A percentile compares a stretch with the other conserved stretches of the same genome.
phyloP scores from a whole-genome alignment of 345 rosid species.

The Cochlearia excelsa region DNA sequence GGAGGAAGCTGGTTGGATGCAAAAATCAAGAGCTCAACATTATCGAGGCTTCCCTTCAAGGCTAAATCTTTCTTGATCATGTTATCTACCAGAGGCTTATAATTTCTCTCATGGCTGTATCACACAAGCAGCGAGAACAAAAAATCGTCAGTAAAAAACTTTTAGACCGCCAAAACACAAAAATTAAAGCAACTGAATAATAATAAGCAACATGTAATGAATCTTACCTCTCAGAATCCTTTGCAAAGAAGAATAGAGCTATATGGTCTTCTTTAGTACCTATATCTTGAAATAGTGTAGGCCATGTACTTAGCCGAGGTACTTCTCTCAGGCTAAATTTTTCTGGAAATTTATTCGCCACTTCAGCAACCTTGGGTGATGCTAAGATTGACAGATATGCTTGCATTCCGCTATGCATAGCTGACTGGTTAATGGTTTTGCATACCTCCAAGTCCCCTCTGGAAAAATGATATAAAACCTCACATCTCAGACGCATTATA shows the following conservation, averaged over 20 bases:
- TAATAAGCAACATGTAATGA: not conserved
- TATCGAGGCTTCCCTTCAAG: constrained; percentile 68
- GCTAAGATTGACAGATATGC: constrained; percentile 74
- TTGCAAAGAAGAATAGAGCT: constrained; percentile 95
- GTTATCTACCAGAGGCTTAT: constrained; percentile 71
- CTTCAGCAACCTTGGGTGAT: constrained; percentile 69
- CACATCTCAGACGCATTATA: not conserved
- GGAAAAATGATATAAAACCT: constrained; percentile 30
- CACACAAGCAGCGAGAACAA: constrained; percentile 20
- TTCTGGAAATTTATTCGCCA: constrained; percentile 53
- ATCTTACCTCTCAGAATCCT: constrained; percentile 72
- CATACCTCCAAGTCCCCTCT: constrained; percentile 80
- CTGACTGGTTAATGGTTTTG: constrained; percentile 46
- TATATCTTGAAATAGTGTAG: constrained; percentile 61
- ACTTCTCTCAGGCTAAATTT: constrained; percentile 68
- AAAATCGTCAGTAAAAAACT: constrained; percentile 1
- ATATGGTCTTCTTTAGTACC: constrained; percentile 82
- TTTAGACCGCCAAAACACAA: constrained; percentile 2
- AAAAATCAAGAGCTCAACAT: constrained; percentile 76
- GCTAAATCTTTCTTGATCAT: constrained; percentile 86
- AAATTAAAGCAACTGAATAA: constrained; percentile 3
- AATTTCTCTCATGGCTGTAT: constrained; percentile 72
- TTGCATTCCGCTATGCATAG: constrained; percentile 69
- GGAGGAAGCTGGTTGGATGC: constrained; percentile 86
- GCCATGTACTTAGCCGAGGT: constrained; percentile 81